Percentiles rank a stretch among this genome's conserved stretches.
Conservation (phyloP, 805 yeast genomes). For the Hagleromyces aurorensis region DNA sequence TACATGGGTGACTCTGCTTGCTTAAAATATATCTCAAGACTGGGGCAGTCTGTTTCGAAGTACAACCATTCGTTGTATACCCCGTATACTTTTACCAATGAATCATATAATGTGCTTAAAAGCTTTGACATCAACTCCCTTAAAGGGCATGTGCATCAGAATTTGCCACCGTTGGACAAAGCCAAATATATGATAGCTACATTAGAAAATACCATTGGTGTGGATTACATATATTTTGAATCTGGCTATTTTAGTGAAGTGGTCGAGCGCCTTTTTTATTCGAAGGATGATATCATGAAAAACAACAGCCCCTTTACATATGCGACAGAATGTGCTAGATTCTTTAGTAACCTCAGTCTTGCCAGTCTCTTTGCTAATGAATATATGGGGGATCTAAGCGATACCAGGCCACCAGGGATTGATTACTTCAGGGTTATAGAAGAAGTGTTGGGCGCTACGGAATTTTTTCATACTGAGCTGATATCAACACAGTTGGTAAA, state of each 20-base stretch:
- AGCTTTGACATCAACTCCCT: too few relatives aligned
- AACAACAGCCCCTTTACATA: conserved; percentile 3
- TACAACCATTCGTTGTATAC: too few relatives aligned
- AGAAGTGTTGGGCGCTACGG: conserved; percentile 9
- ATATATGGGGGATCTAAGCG: too few relatives aligned
- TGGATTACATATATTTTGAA: conserved; percentile 17
- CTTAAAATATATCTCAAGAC: too few relatives aligned
- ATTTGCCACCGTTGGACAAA: conserved; percentile 1
- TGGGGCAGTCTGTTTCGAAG: too few relatives aligned
- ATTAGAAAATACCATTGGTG: conserved; percentile 9
- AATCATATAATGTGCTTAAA: too few relatives aligned
- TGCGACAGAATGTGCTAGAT: conserved; percentile 12
- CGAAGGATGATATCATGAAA: conserved; percentile 1
- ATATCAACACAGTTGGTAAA: conserved; percentile 11
- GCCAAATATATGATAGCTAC: conserved; percentile 3
- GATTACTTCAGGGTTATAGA: conserved; percentile 9
- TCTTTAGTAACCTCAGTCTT: conserved; percentile 12
- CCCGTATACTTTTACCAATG: too few relatives aligned
- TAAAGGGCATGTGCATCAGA: too few relatives aligned
- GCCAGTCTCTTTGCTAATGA: conserved; percentile 14
- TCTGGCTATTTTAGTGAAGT: conserved; percentile 6
- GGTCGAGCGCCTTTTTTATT: conserved; percentile 6
- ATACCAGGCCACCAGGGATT: conserved; percentile 3
- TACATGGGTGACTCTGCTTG: too few relatives aligned
- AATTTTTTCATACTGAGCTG: conserved; percentile 9